These are phyloP conservation scores for Phytophthora constricta DNA, from an alignment of 352 stramenopile species.

Conservation along the genomic window DNA sequence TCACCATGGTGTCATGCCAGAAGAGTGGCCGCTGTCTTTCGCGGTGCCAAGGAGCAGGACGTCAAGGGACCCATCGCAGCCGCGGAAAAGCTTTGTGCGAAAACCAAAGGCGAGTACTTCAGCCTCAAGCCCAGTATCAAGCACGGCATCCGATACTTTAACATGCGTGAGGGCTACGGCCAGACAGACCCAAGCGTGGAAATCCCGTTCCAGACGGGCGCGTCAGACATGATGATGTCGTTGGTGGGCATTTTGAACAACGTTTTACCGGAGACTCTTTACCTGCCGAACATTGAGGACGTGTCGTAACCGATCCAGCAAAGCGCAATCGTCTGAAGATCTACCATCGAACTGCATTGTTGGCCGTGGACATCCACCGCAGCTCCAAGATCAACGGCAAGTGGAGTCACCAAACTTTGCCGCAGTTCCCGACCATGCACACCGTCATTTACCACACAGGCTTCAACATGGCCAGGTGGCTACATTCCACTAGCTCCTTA, in stretches of 20 bases:
- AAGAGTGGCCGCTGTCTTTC: constrained; percentile 60
- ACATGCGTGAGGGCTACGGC: constrained; percentile 67
- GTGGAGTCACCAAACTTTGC: too few species aligned
- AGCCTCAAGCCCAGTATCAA: constrained; percentile 62
- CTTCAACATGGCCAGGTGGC: background rate
- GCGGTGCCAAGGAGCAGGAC: constrained; percentile 56
- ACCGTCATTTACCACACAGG: too few species aligned
- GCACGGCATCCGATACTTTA: constrained; percentile 60
- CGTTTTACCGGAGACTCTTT: constrained; percentile 38
- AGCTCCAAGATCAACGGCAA: constrained; percentile 54
- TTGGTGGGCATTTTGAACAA: constrained; percentile 65
- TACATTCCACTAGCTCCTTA: background rate
- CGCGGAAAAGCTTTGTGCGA: constrained; percentile 45
- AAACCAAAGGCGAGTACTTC: constrained; percentile 57
- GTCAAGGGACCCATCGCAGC: constrained; percentile 44
- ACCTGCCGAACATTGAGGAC: background rate
- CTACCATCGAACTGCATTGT: constrained; percentile 51
- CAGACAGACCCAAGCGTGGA: constrained; percentile 29
- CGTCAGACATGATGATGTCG: constrained; percentile 56
- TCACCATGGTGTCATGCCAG: constrained; percentile 45
- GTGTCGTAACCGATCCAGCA: background rate
- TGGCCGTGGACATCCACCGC: constrained; percentile 58
- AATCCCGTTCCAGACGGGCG: constrained; percentile 58
- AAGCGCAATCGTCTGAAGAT: constrained; percentile 51
- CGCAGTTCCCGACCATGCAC: too few species aligned